These are phyloP conservation scores for Elongisporangium undulatum DNA, from an alignment of 352 stramenopile genomes.

Conservation along the genomic window DNA sequence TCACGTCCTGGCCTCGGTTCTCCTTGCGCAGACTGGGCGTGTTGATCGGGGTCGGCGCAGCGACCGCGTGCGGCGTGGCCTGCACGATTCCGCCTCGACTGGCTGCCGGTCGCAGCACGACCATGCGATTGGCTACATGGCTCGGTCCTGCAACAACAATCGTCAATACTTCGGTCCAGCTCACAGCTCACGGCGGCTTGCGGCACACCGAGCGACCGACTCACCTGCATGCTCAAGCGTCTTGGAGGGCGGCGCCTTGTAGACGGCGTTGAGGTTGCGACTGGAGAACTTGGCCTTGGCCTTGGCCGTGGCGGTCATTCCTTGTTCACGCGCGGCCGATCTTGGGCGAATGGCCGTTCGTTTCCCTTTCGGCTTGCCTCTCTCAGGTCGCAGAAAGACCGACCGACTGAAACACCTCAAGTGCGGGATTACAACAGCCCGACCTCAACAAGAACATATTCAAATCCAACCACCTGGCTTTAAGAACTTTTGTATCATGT, in stretches of 20 bases:
- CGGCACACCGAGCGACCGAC: background rate
- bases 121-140: constrained; percentile 27
- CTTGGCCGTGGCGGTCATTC: constrained; percentile 47
- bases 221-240: constrained; percentile 20
- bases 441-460: background rate
- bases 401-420: background rate
- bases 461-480: background rate
- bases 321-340: background rate
- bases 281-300: constrained; percentile 68
- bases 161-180: too few relatives aligned
- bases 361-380: background rate
- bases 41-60: constrained; percentile 66
- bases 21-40: constrained; percentile 71
- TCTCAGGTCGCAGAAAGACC: background rate
- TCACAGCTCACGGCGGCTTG: too few relatives aligned
- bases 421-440: background rate
- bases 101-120: constrained; percentile 36
- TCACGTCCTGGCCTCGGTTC: constrained; percentile 33
- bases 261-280: constrained; percentile 67
- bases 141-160: background rate
- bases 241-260: constrained; percentile 49
- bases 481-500: background rate
- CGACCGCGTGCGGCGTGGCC: constrained; percentile 10
- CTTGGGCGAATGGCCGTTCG: constrained; percentile 1
- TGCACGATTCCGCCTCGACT: constrained; percentile 3